Conservation (phyloP, 192 early-diverging fungal species). For the Podila clonocystis region DNA sequence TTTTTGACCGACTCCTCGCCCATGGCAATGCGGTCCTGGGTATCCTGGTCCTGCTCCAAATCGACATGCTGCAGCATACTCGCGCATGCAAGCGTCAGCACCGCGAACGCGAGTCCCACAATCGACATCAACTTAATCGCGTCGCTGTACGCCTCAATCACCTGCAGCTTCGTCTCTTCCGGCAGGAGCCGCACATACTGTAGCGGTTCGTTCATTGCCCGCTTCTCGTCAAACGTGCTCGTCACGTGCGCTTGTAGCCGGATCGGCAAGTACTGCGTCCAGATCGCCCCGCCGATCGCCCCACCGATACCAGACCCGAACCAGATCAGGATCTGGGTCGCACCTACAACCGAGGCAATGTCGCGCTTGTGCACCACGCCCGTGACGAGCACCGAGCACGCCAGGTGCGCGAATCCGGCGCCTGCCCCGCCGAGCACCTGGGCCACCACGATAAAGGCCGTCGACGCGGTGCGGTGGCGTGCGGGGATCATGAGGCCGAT, state of each 20-base stretch:
- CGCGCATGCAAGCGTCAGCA: background rate
- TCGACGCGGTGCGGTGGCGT: background rate
- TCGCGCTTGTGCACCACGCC: constrained; percentile 1
- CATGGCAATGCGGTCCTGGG: background rate
- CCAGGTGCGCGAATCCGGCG: background rate
- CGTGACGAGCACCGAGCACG: background rate
- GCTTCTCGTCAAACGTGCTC: background rate
- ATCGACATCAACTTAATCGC: constrained; percentile 1
- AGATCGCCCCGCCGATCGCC: background rate
- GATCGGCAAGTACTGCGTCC: background rate
- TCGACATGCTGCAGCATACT: background rate
- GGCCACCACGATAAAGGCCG: background rate
- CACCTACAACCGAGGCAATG: background rate
- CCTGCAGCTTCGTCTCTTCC: background rate
- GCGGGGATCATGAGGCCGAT: constrained; percentile 5
- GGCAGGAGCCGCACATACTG: background rate
- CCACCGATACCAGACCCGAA: background rate
- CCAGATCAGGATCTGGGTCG: constrained; percentile 1
- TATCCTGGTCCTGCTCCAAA: constrained; percentile 1
- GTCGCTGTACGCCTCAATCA: background rate
- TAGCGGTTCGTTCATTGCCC: background rate
- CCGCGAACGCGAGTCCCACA: background rate
- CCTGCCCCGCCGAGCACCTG: background rate
- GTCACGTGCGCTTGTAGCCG: background rate
- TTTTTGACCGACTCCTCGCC: background rate